Conservation (phyloP, 2,329 filamentous ascomycete species). For the Aspergillus niger region DNA sequence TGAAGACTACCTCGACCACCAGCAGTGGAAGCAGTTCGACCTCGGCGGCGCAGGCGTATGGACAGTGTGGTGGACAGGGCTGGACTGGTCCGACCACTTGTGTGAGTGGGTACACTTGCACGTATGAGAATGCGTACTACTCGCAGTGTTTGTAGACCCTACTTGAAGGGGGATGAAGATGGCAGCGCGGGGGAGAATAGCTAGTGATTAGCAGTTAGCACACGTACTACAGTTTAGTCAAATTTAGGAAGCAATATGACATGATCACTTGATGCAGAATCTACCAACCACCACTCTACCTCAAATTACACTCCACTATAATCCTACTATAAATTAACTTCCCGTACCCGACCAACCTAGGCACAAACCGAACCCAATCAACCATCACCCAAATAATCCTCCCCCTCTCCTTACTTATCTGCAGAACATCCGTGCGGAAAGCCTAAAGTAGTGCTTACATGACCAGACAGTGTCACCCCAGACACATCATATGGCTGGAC, state of each 20-base stretch:
- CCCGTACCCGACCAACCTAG: no score
- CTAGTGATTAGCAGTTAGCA: background rate
- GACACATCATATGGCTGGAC: slow-evolving; percentile 1
- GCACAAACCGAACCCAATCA: no score
- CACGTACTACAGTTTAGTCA: background rate
- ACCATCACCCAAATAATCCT: no score
- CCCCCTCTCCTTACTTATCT: no score
- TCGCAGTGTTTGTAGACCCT: slow-evolving; percentile 36
- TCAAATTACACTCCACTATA: no score
- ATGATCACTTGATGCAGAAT: no score
- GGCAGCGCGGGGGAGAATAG: background rate
- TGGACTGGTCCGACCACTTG: slow-evolving; percentile 40
- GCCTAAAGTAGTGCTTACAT: background rate
- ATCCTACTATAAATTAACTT: no score
- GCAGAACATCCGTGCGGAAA: no score
- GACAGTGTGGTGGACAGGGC: slow-evolving; percentile 38
- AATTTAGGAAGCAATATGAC: no score
- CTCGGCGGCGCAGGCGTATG: slow-evolving; percentile 24
- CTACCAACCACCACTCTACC: no score
- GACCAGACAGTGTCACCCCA: no score
- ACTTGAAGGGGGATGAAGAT: background rate
- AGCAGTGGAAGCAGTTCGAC: slow-evolving; percentile 16
- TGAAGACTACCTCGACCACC: slow-evolving; percentile 5
- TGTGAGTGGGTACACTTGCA: slow-evolving; percentile 36
- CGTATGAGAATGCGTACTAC: slow-evolving; percentile 38